Evolutionary conservation across 2,329 filamentous ascomycete genomes (phyloP), one percentile per base, ranked within the genome.

Genomic region (Albophoma yamanashiensis): DNA sequence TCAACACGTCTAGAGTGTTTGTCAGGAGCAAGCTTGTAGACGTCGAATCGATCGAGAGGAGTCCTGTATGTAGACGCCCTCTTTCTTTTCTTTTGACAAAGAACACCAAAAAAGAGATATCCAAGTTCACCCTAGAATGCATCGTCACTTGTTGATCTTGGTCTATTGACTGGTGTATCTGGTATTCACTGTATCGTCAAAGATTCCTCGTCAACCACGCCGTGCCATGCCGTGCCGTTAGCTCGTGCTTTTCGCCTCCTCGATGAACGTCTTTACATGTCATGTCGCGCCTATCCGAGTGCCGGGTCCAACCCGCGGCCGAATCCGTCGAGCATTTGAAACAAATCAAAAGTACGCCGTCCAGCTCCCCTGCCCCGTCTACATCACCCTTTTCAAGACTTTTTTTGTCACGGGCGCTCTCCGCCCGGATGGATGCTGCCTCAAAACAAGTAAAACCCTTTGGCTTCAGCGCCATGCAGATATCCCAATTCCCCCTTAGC

Each of bases 401-500:
- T 17, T 20, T 50, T 36, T 47, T 50, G 31, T 31, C 27, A 11
- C 4, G 31, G 15, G 27, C 15, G 27, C 15, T 14, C 15, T 15
- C 20, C 31, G 50, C 31, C 31, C 31, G 22, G 7, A 22, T 38
- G 22, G 7, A 22, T 38, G 50, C 11, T 55, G 20, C 27, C 11
- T 36, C 50, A 55, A 55, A 55, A 55, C 20, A 38, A 31, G 36
- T 9, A 42, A 3, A 55, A n/a, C n/a, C 50, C 31, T 11, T 31
- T 38, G 20, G 50, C 31, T 38, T 4, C 50, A 11, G 31, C 31
- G 31, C 31, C 31, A 5, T n/a, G 50, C 12, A n/a, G 8, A 17
- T 42, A 22, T 14, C 31, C 27, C 27, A 5, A 31, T 5, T 31
- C 27, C 4, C 39, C 15, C 55, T 70, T 80, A 88, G 76, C 84